A percentile compares a stretch with the other conserved stretches of the same genome.
Conservation (phyloP, 192 early-diverging fungal species). For the Gamsiella multidivaricata region DNA sequence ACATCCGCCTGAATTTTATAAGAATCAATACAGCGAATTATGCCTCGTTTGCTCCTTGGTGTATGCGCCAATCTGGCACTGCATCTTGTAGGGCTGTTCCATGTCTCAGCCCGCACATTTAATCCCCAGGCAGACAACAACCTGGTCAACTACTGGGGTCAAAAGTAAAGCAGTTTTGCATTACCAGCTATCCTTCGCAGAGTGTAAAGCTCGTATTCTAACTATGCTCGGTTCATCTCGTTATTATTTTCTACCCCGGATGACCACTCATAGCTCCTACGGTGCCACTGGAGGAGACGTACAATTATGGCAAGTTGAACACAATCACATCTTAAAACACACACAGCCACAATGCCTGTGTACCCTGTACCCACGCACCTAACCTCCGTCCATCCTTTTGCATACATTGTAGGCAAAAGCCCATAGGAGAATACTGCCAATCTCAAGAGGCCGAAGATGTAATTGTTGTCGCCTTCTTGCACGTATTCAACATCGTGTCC, state of each 20-base stretch:
- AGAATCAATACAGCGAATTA: no score
- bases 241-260: no score
- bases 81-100: constrained; percentile 2
- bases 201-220: no score
- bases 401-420: constrained; percentile 38
- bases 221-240: not conserved
- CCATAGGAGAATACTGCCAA: constrained; percentile 70
- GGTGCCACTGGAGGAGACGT: constrained; percentile 58
- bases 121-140: constrained; percentile 63
- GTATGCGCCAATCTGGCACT: not conserved
- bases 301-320: constrained; percentile 33
- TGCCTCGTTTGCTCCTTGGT: not conserved
- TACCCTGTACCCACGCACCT: no score
- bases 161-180: no score
- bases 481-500: constrained; percentile 67
- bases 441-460: constrained; percentile 60
- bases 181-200: no score
- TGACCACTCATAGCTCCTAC: constrained; percentile 61
- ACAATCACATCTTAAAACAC: not conserved
- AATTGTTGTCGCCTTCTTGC: constrained; percentile 70
- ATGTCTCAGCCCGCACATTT: constrained; percentile 51
- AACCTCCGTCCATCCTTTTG: not conserved
- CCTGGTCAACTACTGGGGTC: constrained; percentile 69
- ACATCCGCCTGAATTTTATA: not conserved
- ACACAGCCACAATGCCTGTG: not conserved